A percentile compares a stretch with the other conserved stretches of the same genome.
Conservation (phyloP, 1,284 basidiomycete genomes). For the Malassezia brasiliensis region DNA sequence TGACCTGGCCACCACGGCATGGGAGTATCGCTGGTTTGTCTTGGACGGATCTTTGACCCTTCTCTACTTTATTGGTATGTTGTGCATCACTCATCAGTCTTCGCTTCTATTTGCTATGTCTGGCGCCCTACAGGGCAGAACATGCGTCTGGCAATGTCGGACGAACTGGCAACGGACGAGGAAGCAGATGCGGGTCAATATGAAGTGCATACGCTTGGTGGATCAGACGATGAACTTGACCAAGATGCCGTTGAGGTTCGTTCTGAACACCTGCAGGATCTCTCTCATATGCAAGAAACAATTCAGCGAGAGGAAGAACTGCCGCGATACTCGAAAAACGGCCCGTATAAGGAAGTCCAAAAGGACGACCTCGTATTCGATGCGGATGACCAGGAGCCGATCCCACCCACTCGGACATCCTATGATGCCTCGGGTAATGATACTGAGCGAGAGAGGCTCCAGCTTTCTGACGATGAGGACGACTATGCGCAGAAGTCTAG, state of each 20-base stretch:
- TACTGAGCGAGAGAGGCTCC: background rate
- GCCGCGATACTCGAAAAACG: background rate
- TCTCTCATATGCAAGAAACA: slow-evolving; percentile 3
- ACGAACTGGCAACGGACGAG: slow-evolving; percentile 61
- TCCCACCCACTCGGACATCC: background rate
- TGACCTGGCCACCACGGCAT: slow-evolving; percentile 87
- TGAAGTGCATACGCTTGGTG: slow-evolving; percentile 63
- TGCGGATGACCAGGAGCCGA: slow-evolving; percentile 31
- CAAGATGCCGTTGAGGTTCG: slow-evolving; percentile 14
- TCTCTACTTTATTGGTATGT: slow-evolving; percentile 43
- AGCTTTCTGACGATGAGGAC: slow-evolving; percentile 1
- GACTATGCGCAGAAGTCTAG: background rate
- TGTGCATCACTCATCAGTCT: slow-evolving; percentile 51
- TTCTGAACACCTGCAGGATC: slow-evolving; percentile 8
- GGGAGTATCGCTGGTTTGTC: slow-evolving; percentile 87
- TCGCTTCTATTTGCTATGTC: slow-evolving; percentile 71
- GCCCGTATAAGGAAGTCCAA: background rate
- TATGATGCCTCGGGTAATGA: background rate
- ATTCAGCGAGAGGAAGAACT: background rate
- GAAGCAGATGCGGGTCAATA: slow-evolving; percentile 65
- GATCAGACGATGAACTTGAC: slow-evolving; percentile 5
- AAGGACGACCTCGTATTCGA: slow-evolving; percentile 32
- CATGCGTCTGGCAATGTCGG: slow-evolving; percentile 55
- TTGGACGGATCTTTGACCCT: slow-evolving; percentile 88
- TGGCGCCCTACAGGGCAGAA: slow-evolving; percentile 92